Conservation (phyloP, 495 filamentous ascomycete genomes). For the Penicillium longicatenatum region DNA sequence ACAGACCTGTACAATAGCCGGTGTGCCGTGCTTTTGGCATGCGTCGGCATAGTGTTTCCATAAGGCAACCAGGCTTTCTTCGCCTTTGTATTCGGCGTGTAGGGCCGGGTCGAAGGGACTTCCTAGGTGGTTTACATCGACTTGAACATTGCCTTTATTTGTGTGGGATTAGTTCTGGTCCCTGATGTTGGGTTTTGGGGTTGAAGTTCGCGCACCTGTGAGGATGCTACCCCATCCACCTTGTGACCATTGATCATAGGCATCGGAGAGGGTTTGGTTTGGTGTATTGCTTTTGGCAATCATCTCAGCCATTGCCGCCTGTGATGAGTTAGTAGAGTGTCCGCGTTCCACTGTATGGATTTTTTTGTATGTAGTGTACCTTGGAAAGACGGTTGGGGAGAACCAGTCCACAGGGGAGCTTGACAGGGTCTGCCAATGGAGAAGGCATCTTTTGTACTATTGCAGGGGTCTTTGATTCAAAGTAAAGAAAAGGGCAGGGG, state of each 20-base stretch:
- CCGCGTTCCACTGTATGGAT: no score
- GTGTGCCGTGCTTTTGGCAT: slow-evolving; percentile 48
- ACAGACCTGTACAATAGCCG: slow-evolving; percentile 56
- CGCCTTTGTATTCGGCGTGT: slow-evolving; percentile 33
- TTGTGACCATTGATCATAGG: slow-evolving; percentile 52
- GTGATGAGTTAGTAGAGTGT: background rate
- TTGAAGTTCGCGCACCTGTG: slow-evolving; percentile 30
- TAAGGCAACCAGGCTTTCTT: slow-evolving; percentile 29
- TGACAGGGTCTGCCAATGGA: slow-evolving; percentile 43
- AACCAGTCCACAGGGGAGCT: slow-evolving; percentile 52
- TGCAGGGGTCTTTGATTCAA: background rate
- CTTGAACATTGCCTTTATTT: slow-evolving; percentile 56
- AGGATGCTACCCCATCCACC: slow-evolving; percentile 54
- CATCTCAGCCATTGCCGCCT: slow-evolving; percentile 54
- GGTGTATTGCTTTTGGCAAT: slow-evolving; percentile 38
- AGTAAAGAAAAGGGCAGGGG: background rate
- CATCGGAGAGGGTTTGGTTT: slow-evolving; percentile 33
- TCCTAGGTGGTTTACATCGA: slow-evolving; percentile 55
- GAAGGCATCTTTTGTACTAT: slow-evolving; percentile 28
- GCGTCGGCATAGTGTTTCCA: slow-evolving; percentile 53
- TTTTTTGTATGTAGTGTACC: slow-evolving; percentile 26
- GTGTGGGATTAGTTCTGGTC: slow-evolving; percentile 1
- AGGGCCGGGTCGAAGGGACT: slow-evolving; percentile 44
- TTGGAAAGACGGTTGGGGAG: slow-evolving; percentile 56
- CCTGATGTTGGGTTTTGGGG: background rate